Evolutionary conservation across 768 basidiomycete species (phyloP).

Genomic region (Podaxis mareebaensis): DNA sequence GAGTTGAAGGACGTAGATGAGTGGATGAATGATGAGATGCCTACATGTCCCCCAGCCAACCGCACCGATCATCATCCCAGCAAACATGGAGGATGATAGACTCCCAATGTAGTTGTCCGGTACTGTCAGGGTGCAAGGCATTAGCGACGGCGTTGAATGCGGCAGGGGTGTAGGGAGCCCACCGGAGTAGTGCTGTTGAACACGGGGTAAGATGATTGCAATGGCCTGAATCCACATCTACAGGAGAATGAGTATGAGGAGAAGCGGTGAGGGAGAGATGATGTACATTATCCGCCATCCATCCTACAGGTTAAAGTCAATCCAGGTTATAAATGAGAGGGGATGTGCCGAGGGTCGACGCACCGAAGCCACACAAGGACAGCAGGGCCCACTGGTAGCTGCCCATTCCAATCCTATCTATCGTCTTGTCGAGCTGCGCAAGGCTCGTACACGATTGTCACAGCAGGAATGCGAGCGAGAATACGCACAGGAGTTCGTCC

Average conservation of each 20-base stretch:
- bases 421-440: conserved; percentile 70
- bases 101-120: conserved; percentile 76
- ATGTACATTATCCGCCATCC: conserved; percentile 90
- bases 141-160: background rate
- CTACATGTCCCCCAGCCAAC: conserved; percentile 89
- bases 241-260: conserved; percentile 19
- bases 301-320: conserved; percentile 48
- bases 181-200: conserved; percentile 88
- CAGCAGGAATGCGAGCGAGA: background rate
- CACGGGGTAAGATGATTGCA: conserved; percentile 93
- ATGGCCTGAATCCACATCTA: conserved; percentile 95
- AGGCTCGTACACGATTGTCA: conserved; percentile 17
- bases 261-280: conserved; percentile 13
- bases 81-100: conserved; percentile 87
- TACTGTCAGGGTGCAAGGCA: conserved; percentile 40
- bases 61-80: conserved; percentile 97
- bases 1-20: background rate
- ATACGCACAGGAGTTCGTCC: conserved; percentile 47
- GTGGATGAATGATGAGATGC: conserved; percentile 24
- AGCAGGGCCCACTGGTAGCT: conserved; percentile 83
- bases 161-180: conserved; percentile 21
- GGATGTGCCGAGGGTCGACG: conserved; percentile 27
- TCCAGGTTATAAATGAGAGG: conserved; percentile 1
- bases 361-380: conserved; percentile 87
- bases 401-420: conserved; percentile 92